Base-by-base conservation (phyloP, 495 filamentous ascomycete genomes). In the Xylaria flabelliformis region DNA sequence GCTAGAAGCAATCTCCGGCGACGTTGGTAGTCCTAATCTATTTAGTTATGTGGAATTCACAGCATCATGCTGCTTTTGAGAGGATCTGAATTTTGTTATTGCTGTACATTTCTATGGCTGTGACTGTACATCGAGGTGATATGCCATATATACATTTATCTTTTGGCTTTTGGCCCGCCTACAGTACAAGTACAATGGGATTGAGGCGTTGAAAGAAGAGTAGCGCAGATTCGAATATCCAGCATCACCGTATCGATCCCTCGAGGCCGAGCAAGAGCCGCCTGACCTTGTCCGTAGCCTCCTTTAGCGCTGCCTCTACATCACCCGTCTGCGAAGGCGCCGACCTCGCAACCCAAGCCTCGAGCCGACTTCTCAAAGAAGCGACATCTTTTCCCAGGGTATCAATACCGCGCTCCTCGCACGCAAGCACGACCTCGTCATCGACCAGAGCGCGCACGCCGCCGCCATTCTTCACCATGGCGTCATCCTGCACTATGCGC, bases 361-460 rank as follows among this genome's bases (percentile, higher is more conserved):
- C 72, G 36, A 86, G 62, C 34, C 24, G 41, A 1, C 12, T 41
- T 53, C 81, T 73, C 66, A 85, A 29, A 41, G 76, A 75, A 10
- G 59, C 73, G 2, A 78, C 74, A 3, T 68, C 69, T 36, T 77
- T 58, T 13, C 46, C 79, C 34, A 73, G 64, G 5, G 84, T 80
- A 44, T 80, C 69, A 8, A 86, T 75, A n/a, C 81, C 84, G 1
- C 85, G 75, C 1, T 84, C 84, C 61, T 76, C 73, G 44, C 81
- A 84, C 58, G 85, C 84, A 0, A 86, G 64, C 67, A 73, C 72
- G 3, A 85, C 76, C 77, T 86, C 85, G 21, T 84, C 83, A 5
- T 70, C 74, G 13, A 80, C 79, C 13, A 86, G 73, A 26, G 66
- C 76, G 2, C 50, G 32, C 15, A 78, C 79, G 6, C 82, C 84